Conservation (phyloP, 2,329 filamentous ascomycete genomes). For the Didymosphaeria variabile region DNA sequence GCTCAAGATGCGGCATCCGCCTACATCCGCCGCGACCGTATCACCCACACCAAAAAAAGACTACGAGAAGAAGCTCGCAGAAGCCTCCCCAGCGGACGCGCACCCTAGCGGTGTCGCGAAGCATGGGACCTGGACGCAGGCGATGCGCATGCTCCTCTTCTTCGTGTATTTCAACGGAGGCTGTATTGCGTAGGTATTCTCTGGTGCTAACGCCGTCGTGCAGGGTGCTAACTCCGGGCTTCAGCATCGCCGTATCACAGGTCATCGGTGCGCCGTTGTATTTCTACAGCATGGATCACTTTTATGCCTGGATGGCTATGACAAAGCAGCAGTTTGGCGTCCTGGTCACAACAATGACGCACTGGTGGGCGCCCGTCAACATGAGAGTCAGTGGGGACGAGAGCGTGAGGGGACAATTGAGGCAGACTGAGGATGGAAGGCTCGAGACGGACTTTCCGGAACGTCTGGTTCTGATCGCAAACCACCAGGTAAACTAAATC, state of each 20-base stretch:
- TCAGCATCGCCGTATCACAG: conserved; percentile 69
- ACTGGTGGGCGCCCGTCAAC: conserved; percentile 83
- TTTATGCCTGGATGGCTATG: conserved; percentile 84
- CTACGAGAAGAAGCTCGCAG: conserved; percentile 17
- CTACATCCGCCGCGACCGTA: conserved; percentile 34
- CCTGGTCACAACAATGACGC: conserved; percentile 78
- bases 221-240: conserved; percentile 34
- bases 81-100: conserved; percentile 20
- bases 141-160: conserved; percentile 55
- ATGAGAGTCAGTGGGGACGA: conserved; percentile 84
- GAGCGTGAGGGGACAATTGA: conserved; percentile 78
- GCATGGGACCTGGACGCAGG: conserved; percentile 54
- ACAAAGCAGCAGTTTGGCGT: conserved; percentile 87
- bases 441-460: conserved; percentile 82
- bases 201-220: conserved; percentile 18
- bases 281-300: conserved; percentile 75
- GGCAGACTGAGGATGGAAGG: conserved; percentile 72
- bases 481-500: conserved; percentile 69
- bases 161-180: conserved; percentile 56
- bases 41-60: conserved; percentile 20
- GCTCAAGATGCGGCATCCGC: conserved; percentile 44
- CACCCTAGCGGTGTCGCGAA: conserved; percentile 52
- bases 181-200: conserved; percentile 50
- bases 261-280: conserved; percentile 78
- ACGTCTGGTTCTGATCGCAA: conserved; percentile 81